Base-by-base conservation (phyloP, 139 green algal genomes). In the Monoraphidium neglectum region DNA sequence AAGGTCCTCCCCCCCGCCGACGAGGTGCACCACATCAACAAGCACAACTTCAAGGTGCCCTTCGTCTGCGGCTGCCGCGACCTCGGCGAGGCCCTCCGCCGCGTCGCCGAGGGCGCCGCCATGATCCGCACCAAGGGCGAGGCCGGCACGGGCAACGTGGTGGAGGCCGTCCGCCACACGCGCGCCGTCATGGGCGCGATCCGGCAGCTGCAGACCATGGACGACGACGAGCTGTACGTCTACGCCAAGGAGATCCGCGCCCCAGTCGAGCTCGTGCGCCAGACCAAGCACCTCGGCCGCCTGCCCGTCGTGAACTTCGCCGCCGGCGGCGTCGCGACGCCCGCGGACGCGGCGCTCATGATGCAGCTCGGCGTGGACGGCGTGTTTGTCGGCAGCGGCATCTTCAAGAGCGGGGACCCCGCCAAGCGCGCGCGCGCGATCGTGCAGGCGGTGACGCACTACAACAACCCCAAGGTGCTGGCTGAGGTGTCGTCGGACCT, bases 11-110 rank as follows among this genome's bases (percentile, higher is more conserved):
- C 96, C 12, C 96, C 96, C 26, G 96, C 96, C 30, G 96, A 99
- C 78, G 96, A 99, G 71, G 85, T 96, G 40, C 94, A 99, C 87
- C 96, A 99, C 96, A 99, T 97, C 84, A 99, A 99, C 94, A 99
- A 99, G 94, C 96, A 99, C 89, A 96, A 98, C 85, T 99, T 98
- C 92, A 97, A 96, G 86, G 93, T 98, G 36, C 96, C 96, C 2
- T 98, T 98, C 77, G 93, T 99, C n/a, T 99, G 96, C 78, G 96
- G 96, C 46, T 99, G 96, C 90, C 94, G 96, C 28, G 93, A 99
- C 87, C 87, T 99, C 28, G 96, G 96, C 18, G 96, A 99, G 91
- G 96, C 96, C 21, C 92, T 99, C 37, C 88, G 96, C 56, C 93
- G 96, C 72, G 91, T 99, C 38, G 94, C 95, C 24, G 96, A 99